Evolutionary conservation across 1,139 yeast species (phyloP), one percentile per base, ranked within the genome.

Genomic region (Lodderomyces theae): DNA sequence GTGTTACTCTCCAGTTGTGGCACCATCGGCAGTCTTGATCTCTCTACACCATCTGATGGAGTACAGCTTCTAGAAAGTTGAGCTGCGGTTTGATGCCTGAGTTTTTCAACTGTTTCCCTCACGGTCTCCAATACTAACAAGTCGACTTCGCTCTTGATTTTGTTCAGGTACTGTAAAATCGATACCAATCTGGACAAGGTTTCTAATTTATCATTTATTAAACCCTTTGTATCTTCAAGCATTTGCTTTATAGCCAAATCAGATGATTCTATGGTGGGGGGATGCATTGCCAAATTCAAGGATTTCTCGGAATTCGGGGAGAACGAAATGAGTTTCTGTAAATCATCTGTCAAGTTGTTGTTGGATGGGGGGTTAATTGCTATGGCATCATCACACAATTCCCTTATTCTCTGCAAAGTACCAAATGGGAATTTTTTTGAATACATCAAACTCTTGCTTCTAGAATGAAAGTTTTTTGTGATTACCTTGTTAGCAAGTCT

Each of bases 61-160:
- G 49, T 11, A 47, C 40, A 39, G 25, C 42, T 42, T 39, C 44
- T 26, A 11, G 47, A 42, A 13, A 29, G 28, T 13, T 18, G 19
- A 11, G 36, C 16, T n/a, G 41, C 43, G 1, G 71, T 63, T 48
- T 69, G 76, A 28, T 71, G 77, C 38, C 67, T 64, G 8, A 76
- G 79, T 54, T 63, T 75, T 19, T 64, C 62, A 10, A 87, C 76
- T 0, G 95, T 83, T 33, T 79, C 80, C 17, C 76, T 69, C 3
- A 92, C 87, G 0, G 86, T 72, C 34, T 69, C 64, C 30, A 86
- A 64, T 2, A 90, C 95, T 54, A 82, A 68, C 15, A 63, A 71
- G 54, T 90, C 96, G 7, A 90, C 88, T 58, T 92, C 97, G 35
- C 74, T 77, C 46, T 88, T 86, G 36, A 92, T 79, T 51, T 82